These are phyloP conservation scores for Suillus variegatus DNA, from an alignment of 768 basidiomycete species.

Conservation along the genomic window DNA sequence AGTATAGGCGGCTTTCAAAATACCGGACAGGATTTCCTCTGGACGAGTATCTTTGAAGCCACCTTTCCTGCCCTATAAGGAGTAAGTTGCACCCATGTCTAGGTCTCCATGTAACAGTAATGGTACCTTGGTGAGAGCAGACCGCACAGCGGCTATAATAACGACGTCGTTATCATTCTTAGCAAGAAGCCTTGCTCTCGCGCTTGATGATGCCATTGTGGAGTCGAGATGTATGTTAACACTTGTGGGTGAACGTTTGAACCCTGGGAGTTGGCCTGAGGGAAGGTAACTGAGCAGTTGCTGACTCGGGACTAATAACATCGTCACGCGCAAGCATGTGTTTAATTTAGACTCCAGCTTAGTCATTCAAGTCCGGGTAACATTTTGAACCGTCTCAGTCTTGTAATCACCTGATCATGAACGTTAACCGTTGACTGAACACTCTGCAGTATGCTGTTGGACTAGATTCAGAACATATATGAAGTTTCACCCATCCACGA, in stretches of 20 bases:
- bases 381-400: background rate
- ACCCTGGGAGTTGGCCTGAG: background rate
- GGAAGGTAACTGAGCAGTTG: background rate
- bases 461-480: background rate
- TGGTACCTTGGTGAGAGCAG: constrained; percentile 87
- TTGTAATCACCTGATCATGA: background rate
- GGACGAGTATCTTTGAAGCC: constrained; percentile 90
- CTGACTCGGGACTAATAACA: background rate
- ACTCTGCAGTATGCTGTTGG: background rate
- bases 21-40: constrained; percentile 76
- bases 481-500: background rate
- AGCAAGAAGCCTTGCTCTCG: constrained; percentile 62
- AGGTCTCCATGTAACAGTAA: constrained; percentile 18
- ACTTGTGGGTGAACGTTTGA: background rate
- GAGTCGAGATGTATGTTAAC: background rate
- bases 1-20: constrained; percentile 73
- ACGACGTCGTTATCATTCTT: constrained; percentile 88
- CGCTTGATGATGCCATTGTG: constrained; percentile 24
- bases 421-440: background rate
- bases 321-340: background rate
- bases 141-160: constrained; percentile 84
- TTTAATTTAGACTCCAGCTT: background rate
- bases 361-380: background rate
- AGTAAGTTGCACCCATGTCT: constrained; percentile 2
- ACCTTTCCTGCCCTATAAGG: constrained; percentile 70